phyloP scores from a whole-genome alignment of 257 asterid species.

The Solanum rostratum region DNA sequence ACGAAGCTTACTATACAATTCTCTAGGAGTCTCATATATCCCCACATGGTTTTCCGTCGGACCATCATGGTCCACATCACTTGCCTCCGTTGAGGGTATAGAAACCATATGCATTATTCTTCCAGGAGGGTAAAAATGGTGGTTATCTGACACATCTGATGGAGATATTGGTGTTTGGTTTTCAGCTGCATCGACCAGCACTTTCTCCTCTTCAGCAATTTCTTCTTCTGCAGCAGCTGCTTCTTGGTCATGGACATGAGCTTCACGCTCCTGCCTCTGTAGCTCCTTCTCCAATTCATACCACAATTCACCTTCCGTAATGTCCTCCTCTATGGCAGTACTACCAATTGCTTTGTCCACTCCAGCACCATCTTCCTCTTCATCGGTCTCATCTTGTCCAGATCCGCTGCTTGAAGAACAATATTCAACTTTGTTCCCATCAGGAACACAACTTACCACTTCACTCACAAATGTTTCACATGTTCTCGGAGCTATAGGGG shows the following conservation, averaged over 20 bases:
- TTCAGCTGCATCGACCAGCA: constrained; percentile 47
- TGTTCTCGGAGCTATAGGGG: constrained; percentile 38
- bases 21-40: constrained; percentile 63
- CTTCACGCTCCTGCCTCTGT: constrained; percentile 40
- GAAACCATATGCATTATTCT: constrained; percentile 68
- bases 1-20: constrained; percentile 71
- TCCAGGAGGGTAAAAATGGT: constrained; percentile 77
- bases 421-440: constrained; percentile 19
- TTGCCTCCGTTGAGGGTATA: constrained; percentile 24
- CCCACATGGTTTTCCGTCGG: constrained; percentile 42
- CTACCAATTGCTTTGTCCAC: constrained; percentile 28
- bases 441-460: constrained; percentile 19
- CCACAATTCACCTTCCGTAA: constrained; percentile 80
- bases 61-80: constrained; percentile 17
- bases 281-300: constrained; percentile 75
- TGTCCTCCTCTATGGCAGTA: constrained; percentile 42
- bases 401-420: constrained; percentile 42
- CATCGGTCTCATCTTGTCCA: constrained; percentile 52
- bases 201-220: constrained; percentile 67
- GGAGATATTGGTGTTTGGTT: constrained; percentile 49
- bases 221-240: constrained; percentile 63
- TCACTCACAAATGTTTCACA: constrained; percentile 33
- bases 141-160: constrained; percentile 53
- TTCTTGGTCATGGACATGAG: constrained; percentile 35
- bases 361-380: constrained; percentile 42